Conservation (phyloP, 1,284 basidiomycete species). For the Fistulina hepatica region DNA sequence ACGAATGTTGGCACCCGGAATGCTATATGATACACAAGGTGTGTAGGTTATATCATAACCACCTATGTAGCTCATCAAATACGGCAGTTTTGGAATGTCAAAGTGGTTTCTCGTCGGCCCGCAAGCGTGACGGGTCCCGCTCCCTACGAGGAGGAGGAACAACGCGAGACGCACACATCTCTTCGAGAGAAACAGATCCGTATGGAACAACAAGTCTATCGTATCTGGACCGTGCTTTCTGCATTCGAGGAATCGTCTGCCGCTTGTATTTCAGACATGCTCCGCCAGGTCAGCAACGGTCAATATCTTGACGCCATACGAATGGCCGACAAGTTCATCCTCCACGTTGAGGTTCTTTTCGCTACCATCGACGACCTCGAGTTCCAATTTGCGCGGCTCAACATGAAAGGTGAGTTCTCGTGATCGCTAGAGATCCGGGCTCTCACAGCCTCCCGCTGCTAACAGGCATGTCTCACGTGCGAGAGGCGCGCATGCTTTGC, state of each 20-base stretch:
- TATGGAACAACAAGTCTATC: slow-evolving; percentile 97
- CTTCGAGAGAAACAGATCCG: slow-evolving; percentile 85
- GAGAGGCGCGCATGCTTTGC: slow-evolving; percentile 97
- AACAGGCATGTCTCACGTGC: slow-evolving; percentile 92
- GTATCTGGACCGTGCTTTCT: slow-evolving; percentile 97
- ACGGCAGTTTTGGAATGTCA: slow-evolving; percentile 95
- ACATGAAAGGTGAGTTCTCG: slow-evolving; percentile 63
- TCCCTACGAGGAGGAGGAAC: slow-evolving; percentile 69
- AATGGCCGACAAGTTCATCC: slow-evolving; percentile 97
- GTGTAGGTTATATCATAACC: slow-evolving; percentile 14
- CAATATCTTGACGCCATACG: slow-evolving; percentile 94
- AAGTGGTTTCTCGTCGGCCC: slow-evolving; percentile 74
- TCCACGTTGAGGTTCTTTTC: slow-evolving; percentile 97
- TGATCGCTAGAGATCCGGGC: slow-evolving; percentile 5
- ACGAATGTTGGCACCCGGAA: slow-evolving; percentile 99
- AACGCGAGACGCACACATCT: slow-evolving; percentile 68
- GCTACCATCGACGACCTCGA: slow-evolving; percentile 96
- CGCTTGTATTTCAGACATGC: slow-evolving; percentile 99
- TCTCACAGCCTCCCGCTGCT: slow-evolving; percentile 11
- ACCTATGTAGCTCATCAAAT: slow-evolving; percentile 11
- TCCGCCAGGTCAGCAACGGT: slow-evolving; percentile 92
- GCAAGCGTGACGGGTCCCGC: slow-evolving; percentile 41
- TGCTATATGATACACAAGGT: slow-evolving; percentile 99
- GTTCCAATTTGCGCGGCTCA: slow-evolving; percentile 73
- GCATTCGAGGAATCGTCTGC: slow-evolving; percentile 98